Evolutionary conservation across 768 basidiomycete genomes (phyloP).

Genomic region (Rhodosporidiobolus odoratus): DNA sequence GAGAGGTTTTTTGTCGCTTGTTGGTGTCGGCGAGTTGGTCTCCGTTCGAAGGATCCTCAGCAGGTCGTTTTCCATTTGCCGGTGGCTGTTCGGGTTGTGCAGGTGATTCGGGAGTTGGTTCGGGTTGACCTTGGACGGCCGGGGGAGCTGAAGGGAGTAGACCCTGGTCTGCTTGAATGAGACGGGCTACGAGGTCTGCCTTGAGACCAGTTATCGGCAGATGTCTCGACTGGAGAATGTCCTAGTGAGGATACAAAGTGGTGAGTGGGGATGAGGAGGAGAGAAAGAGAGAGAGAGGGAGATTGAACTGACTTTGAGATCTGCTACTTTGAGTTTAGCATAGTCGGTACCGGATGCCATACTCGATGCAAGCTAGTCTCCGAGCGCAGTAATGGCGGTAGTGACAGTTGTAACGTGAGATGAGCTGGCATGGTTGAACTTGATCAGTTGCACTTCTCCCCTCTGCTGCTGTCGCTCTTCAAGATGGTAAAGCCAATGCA

Average conservation of each 20-base stretch:
- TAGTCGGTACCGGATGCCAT: background rate
- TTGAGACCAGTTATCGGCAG: conserved; percentile 29
- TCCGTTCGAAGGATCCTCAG: background rate
- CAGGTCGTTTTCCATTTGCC: background rate
- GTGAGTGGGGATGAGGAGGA: background rate
- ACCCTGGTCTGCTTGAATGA: conserved; percentile 8
- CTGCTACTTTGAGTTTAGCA: conserved; percentile 16
- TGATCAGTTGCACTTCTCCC: background rate
- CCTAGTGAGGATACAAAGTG: conserved; percentile 6
- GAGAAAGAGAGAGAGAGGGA: too few species aligned
- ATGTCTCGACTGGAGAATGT: conserved; percentile 9
- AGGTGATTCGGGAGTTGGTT: background rate
- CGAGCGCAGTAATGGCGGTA: background rate
- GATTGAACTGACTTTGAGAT: conserved; percentile 24
- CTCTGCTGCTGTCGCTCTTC: background rate
- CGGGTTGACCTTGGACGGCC: background rate
- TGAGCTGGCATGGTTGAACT: too few species aligned
- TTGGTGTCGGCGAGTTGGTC: background rate
- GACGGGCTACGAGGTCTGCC: conserved; percentile 25
- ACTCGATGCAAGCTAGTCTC: background rate
- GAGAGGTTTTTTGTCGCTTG: background rate
- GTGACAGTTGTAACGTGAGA: too few species aligned
- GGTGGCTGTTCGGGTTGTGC: background rate
- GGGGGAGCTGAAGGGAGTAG: background rate
- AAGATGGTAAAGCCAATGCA: conserved; percentile 31